phyloP scores from a whole-genome alignment of 78 protist species.

The Corallochytrium limacisporum region DNA sequence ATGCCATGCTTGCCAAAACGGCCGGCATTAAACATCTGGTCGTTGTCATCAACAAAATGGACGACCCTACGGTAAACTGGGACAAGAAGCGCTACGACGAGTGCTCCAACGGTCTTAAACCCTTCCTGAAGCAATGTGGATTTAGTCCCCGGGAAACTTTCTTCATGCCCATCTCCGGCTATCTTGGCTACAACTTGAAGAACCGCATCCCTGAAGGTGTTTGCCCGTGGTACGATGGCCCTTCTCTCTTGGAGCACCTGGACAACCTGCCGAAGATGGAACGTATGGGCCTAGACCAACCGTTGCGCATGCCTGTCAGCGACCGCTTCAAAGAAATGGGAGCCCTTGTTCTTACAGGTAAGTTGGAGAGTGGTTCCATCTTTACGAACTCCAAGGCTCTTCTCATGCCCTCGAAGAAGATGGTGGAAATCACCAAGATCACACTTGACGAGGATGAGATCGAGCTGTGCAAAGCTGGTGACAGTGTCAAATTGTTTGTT shows the following conservation, averaged over 20 bases:
- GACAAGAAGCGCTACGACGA: slow-evolving; percentile 37
- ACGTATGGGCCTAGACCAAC: slow-evolving; percentile 28
- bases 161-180: slow-evolving; percentile 86
- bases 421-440: slow-evolving; percentile 22
- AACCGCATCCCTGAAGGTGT: slow-evolving; percentile 14
- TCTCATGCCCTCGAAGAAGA: slow-evolving; percentile 52
- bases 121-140: slow-evolving; percentile 46
- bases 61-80: slow-evolving; percentile 83
- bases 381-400: slow-evolving; percentile 25
- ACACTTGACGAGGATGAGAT: slow-evolving; percentile 40
- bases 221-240: slow-evolving; percentile 71
- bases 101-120: slow-evolving; percentile 10
- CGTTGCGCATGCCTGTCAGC: slow-evolving; percentile 68
- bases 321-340: slow-evolving; percentile 76
- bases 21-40: slow-evolving; percentile 73
- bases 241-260: slow-evolving; percentile 54
- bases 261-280: slow-evolving; percentile 41
- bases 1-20: slow-evolving; percentile 90
- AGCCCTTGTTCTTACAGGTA: slow-evolving; percentile 63
- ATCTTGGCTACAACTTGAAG: slow-evolving; percentile 53
- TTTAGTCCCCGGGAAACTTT: slow-evolving; percentile 31
- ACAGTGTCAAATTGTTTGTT: slow-evolving; percentile 50
- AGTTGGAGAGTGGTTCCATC: slow-evolving; percentile 75
- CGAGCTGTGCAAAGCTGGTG: slow-evolving; percentile 52
- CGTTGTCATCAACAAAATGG: slow-evolving; percentile 94